These are phyloP conservation scores for Fusarium sp. DNA, from an alignment of 2,329 filamentous ascomycete species.

Conservation along the genomic window DNA sequence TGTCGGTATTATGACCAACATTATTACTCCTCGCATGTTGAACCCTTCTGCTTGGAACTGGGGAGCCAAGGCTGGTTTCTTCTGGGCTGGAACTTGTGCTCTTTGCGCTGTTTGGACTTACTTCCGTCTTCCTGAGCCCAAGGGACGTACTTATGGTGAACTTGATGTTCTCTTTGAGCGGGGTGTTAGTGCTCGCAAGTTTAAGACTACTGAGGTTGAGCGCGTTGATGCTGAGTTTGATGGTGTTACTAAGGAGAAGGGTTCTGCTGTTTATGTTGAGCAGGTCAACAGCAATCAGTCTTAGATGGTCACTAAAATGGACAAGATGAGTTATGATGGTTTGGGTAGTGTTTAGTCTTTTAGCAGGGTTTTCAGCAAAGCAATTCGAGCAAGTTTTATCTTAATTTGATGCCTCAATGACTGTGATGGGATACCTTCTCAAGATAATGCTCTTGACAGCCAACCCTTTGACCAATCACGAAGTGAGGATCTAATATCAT, in stretches of 20 bases:
- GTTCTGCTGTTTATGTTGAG: conserved; percentile 18
- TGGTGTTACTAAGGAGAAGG: conserved; percentile 40
- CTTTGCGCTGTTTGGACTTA: conserved; percentile 62
- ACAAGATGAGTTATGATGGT: neutral
- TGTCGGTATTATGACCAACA: conserved; percentile 59
- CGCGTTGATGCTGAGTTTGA: conserved; percentile 39
- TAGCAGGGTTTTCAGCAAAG: neutral
- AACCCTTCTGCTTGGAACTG: conserved; percentile 60
- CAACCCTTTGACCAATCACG: too few relatives aligned
- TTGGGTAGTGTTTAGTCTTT: neutral
- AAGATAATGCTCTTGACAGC: too few relatives aligned
- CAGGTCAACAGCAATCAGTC: conserved; percentile 7
- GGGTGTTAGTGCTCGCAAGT: conserved; percentile 56
- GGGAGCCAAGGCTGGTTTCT: conserved; percentile 61
- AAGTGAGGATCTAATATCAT: too few relatives aligned
- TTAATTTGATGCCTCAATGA: neutral
- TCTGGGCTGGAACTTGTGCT: conserved; percentile 59
- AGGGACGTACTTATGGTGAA: conserved; percentile 65
- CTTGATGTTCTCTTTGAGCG: conserved; percentile 66
- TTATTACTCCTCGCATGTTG: conserved; percentile 60
- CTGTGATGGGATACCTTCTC: neutral
- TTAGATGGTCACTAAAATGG: neutral
- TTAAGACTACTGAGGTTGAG: conserved; percentile 50
- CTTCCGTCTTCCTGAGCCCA: conserved; percentile 66
- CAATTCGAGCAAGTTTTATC: neutral